Conservation (phyloP, 129 eudicot species). For the Smallanthus sonchifolius region DNA sequence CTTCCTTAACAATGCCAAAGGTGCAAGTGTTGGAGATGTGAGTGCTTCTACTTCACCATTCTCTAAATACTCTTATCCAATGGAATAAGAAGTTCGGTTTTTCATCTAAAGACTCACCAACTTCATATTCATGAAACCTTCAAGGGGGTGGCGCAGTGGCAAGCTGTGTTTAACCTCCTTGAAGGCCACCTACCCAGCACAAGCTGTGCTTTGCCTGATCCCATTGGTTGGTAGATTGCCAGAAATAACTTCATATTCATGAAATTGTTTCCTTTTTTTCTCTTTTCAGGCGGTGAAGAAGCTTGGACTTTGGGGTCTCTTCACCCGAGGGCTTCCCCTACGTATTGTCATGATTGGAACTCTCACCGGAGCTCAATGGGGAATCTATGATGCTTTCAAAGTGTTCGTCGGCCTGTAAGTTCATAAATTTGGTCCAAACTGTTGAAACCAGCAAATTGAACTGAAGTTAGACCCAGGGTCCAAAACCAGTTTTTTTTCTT, state of each 20-base stretch:
- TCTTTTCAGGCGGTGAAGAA: conserved; percentile 79
- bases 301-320: conserved; percentile 78
- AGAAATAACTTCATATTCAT: background rate
- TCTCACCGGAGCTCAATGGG: conserved; percentile 99
- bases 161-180: background rate
- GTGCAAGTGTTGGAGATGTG: conserved; percentile 96
- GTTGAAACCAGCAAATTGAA: too few species aligned
- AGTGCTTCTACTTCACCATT: conserved; percentile 25
- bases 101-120: background rate
- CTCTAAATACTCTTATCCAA: background rate
- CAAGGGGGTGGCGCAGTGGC: too few species aligned
- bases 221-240: too few species aligned
- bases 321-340: conserved; percentile 92
- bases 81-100: background rate
- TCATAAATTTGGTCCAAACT: background rate
- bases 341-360: conserved; percentile 99
- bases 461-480: background rate
- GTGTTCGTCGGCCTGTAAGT: conserved; percentile 98
- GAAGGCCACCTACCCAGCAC: too few species aligned
- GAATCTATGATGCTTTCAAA: conserved; percentile 91
- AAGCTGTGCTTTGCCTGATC: too few species aligned
- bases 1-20: conserved; percentile 96
- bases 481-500: too few species aligned
- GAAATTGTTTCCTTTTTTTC: background rate
- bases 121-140: too few species aligned